Base-by-base conservation (phyloP, 768 basidiomycete species). In the Paxillus rubicundulus region DNA sequence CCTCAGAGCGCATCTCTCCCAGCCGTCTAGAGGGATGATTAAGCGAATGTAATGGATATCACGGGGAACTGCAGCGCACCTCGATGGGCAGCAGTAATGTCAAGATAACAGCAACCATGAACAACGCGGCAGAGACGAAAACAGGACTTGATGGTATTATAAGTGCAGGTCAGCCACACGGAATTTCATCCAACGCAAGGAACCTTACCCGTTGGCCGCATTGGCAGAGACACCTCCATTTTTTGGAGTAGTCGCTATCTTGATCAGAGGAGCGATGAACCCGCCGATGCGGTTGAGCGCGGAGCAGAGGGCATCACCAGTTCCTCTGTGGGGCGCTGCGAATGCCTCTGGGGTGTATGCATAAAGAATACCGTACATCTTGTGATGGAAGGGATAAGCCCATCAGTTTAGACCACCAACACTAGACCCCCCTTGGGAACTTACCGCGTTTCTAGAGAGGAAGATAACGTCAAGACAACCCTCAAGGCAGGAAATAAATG, bases 321-420 rank as follows among this genome's bases (percentile, higher is more conserved):
- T 81, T 3, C 82, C 82, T 33, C 82, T 74, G 55, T 80, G 78
- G 3, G 79, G 77, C 0, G 79, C 78, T 0, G 82, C 78, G 69
- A 84, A 83, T 17, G 80, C 77, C 60, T 83, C 81, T 1, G 82
- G 82, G 8, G 82, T 82, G 57, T 81, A 82, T 2, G 80, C 80
- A 48, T 77, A 83, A 13, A 81, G 68, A 9, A 80, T 72, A 9
- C 78, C 80, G 53, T 80, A 80, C 77, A 78, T 77, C 74, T 67
- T 21, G 48, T 9, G 3, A 28, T 32, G 20, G 13, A 45, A 14
- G n/a, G 12, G n/a, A n/a, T n/a, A n/a, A n/a, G 45, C 41, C 55
- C 4, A 37, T 47, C 20, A 50, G 17, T 52, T 9, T 5, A 9
- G n/a, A 37, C 5, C 46, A 38, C 21, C 33, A n/a, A 24, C 16